Conservation (phyloP, 768 basidiomycete genomes). For the Boletus patriciae region DNA sequence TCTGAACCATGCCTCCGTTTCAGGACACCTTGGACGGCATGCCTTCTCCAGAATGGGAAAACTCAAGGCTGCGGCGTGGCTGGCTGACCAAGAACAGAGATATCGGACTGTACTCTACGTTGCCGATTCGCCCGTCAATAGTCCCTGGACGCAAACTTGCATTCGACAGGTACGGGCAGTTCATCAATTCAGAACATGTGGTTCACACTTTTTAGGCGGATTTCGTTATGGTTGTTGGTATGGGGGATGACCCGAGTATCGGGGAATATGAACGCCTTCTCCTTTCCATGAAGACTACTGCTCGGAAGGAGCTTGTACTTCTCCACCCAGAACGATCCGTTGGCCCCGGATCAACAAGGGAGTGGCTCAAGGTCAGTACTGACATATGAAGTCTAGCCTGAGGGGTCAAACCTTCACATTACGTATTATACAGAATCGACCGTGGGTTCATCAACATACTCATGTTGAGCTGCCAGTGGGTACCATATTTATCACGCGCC, state of each 20-base stretch:
- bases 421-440: slow-evolving; percentile 62
- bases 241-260: slow-evolving; percentile 86
- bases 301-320: slow-evolving; percentile 94
- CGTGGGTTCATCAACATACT: slow-evolving; percentile 95
- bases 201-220: slow-evolving; percentile 59
- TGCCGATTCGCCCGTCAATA: slow-evolving; percentile 91
- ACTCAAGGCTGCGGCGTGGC: slow-evolving; percentile 88
- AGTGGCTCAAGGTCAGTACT: slow-evolving; percentile 87
- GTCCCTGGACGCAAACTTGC: slow-evolving; percentile 98
- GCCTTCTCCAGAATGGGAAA: slow-evolving; percentile 97
- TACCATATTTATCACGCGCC: slow-evolving; percentile 4
- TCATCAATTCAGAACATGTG: slow-evolving; percentile 1
- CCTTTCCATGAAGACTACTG: slow-evolving; percentile 95
- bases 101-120: slow-evolving; percentile 94
- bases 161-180: slow-evolving; percentile 73
- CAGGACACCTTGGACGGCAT: slow-evolving; percentile 88
- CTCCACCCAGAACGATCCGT: slow-evolving; percentile 92
- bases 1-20: slow-evolving; percentile 92
- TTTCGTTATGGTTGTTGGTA: slow-evolving; percentile 89
- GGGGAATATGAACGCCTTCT: slow-evolving; percentile 95
- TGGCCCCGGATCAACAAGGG: slow-evolving; percentile 85
- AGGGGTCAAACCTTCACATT: background rate
- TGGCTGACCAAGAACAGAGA: slow-evolving; percentile 93
- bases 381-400: slow-evolving; percentile 2
- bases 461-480: slow-evolving; percentile 87